Evolutionary conservation across 495 filamentous ascomycete genomes (phyloP).

Genomic region (Aspergillus taichungensis): DNA sequence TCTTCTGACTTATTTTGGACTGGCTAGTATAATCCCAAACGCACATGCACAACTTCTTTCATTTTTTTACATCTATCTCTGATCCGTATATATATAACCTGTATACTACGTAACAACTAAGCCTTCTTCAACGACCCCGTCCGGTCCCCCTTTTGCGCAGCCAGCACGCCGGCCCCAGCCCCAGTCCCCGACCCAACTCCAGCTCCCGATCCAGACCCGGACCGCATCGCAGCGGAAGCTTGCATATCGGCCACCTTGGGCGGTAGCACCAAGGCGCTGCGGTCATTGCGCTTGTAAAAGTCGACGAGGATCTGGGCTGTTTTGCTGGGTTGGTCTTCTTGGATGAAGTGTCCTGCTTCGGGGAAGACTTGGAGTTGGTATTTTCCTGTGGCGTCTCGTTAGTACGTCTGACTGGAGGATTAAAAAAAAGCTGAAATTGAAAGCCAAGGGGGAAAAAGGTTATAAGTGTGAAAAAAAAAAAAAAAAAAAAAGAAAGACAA

Average conservation of each 20-base stretch:
- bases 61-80: too few relatives aligned
- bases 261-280: constrained; percentile 73
- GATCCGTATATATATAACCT: too few relatives aligned
- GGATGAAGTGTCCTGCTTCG: constrained; percentile 91
- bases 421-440: too few relatives aligned
- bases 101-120: neutral
- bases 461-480: neutral
- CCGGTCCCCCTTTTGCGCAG: neutral
- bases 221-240: constrained; percentile 36
- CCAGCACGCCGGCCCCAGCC: neutral
- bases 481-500: constrained; percentile 10
- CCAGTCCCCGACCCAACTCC: neutral
- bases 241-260: constrained; percentile 73
- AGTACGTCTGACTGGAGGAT: neutral
- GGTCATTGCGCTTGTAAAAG: constrained; percentile 85
- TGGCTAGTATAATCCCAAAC: too few relatives aligned
- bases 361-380: constrained; percentile 94
- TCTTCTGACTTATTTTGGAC: too few relatives aligned
- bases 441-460: too few relatives aligned
- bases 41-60: too few relatives aligned
- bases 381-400: constrained; percentile 50
- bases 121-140: neutral
- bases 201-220: constrained; percentile 21
- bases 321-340: constrained; percentile 88
- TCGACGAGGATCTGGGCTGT: constrained; percentile 77